Percentiles rank a stretch among this genome's conserved stretches.
Evolutionary conservation across 208 protist species (phyloP).

Genomic region (Blastocrithidia nonstop): DNA sequence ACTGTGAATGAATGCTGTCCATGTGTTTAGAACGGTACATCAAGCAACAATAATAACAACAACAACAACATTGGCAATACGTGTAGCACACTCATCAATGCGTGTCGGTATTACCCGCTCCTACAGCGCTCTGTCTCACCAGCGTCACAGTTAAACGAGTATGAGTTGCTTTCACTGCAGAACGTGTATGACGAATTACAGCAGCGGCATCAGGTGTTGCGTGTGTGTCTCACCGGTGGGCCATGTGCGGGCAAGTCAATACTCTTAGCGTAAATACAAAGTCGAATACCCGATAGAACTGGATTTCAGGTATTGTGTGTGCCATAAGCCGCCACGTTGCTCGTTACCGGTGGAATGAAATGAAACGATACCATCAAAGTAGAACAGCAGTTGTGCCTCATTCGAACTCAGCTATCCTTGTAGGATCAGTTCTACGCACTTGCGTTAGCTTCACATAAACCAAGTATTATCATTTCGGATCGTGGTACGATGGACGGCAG

Average conservation of each 20-base stretch:
- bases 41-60: too few relatives aligned
- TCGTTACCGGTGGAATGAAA: conserved; percentile 56
- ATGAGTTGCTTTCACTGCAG: conserved; percentile 21
- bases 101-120: conserved; percentile 11
- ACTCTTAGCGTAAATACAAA: conserved; percentile 41
- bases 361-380: conserved; percentile 26
- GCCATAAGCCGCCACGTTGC: conserved; percentile 64
- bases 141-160: conserved; percentile 17
- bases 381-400: conserved; percentile 41
- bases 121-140: conserved; percentile 38
- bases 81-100: not conserved
- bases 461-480: conserved; percentile 52
- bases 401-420: conserved; percentile 51
- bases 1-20: too few relatives aligned
- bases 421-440: conserved; percentile 65
- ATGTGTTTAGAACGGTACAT: too few relatives aligned
- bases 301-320: conserved; percentile 65
- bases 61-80: not conserved
- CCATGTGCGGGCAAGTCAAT: conserved; percentile 76
- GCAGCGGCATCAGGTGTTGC: conserved; percentile 30
- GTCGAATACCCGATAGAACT: conserved; percentile 33
- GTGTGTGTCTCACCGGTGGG: conserved; percentile 65
- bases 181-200: conserved; percentile 30
- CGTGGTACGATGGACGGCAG: conserved; percentile 75
- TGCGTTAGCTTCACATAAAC: conserved; percentile 21